These are phyloP conservation scores for Fagopyrum tataricum DNA, from an alignment of 148 eudicot genomes.

Conservation along the genomic window DNA sequence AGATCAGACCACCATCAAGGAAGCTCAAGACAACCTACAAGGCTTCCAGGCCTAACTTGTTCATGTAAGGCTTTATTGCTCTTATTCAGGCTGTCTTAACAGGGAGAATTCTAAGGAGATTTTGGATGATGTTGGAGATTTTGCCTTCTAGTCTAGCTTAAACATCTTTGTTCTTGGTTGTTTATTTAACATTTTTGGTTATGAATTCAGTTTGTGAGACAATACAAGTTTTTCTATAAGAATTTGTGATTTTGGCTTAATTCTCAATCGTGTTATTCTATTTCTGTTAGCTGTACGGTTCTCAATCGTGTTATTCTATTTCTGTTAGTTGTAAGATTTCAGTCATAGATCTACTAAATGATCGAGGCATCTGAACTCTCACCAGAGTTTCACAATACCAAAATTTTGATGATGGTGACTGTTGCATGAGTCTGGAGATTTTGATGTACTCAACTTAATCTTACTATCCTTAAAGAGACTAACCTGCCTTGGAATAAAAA, in stretches of 20 bases:
- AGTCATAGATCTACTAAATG: too few species aligned
- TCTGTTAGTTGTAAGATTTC: neutral
- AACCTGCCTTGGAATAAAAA: too few species aligned
- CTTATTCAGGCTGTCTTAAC: neutral
- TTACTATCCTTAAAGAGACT: too few species aligned
- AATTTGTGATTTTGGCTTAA: neutral
- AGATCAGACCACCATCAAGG: conserved; percentile 72
- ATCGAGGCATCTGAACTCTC: too few species aligned
- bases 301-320: neutral
- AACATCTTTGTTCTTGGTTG: neutral
- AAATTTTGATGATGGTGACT: too few species aligned
- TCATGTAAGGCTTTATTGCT: conserved; percentile 33
- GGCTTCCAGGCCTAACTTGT: conserved; percentile 77
- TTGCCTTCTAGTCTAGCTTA: neutral
- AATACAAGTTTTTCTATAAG: neutral
- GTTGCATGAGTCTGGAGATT: too few species aligned
- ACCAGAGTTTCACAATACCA: too few species aligned
- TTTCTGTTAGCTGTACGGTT: neutral
- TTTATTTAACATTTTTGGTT: neutral
- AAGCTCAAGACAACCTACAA: conserved; percentile 92
- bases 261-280: neutral
- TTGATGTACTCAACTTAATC: too few species aligned
- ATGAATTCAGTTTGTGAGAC: conserved; percentile 5
- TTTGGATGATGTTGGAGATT: neutral
- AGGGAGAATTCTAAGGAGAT: neutral